Conservation (phyloP, 257 asterid genomes). For the Forsythia viridissima region DNA sequence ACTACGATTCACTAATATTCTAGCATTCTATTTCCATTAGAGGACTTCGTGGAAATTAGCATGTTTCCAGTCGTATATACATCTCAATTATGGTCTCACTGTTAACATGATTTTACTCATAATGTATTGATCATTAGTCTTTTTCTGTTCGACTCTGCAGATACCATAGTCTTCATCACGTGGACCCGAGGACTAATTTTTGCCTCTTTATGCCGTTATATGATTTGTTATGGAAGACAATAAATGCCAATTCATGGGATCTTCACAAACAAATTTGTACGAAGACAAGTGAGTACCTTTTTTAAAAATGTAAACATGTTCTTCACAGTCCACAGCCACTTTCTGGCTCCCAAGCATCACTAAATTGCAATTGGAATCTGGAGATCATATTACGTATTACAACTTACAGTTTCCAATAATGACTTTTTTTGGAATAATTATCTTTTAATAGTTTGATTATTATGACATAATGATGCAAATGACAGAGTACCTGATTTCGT, state of each 20-base stretch:
- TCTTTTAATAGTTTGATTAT: background rate
- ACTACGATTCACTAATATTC: background rate
- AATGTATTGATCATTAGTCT: background rate
- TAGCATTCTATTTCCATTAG: background rate
- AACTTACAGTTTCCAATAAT: background rate
- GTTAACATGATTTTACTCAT: background rate
- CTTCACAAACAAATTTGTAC: slow-evolving; percentile 61
- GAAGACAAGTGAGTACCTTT: slow-evolving; percentile 60
- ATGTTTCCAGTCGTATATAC: background rate
- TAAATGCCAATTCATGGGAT: slow-evolving; percentile 57
- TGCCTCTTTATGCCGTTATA: slow-evolving; percentile 95
- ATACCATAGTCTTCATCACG: slow-evolving; percentile 77
- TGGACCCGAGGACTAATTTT: slow-evolving; percentile 62
- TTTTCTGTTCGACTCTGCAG: slow-evolving; percentile 43
- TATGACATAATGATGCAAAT: slow-evolving; percentile 36
- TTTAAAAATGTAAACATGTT: background rate
- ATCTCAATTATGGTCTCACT: slow-evolving; percentile 1
- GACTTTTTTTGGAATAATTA: background rate
- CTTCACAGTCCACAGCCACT: background rate
- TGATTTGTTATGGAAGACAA: slow-evolving; percentile 72
- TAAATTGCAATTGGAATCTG: background rate
- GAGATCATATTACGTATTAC: background rate
- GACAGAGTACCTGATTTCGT: slow-evolving; percentile 86
- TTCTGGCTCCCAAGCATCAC: background rate
- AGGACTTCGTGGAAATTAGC: background rate